Percentiles rank a stretch among this genome's conserved stretches.
Evolutionary conservation across 768 basidiomycete genomes (phyloP).

Genomic region (Xanthoconium stramineum): DNA sequence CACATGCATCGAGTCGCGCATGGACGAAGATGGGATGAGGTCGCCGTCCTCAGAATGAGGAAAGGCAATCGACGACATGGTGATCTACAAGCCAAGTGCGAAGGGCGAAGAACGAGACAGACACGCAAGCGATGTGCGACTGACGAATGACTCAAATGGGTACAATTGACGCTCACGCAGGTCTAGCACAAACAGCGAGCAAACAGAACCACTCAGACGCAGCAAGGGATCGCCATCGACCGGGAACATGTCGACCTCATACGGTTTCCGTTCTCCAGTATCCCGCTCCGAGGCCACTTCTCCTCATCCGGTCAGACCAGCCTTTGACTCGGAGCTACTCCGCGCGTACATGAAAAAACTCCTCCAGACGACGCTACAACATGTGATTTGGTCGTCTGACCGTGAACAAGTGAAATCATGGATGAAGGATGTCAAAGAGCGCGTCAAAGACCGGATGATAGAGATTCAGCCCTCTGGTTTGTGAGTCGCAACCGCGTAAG

Average conservation of each 20-base stretch:
- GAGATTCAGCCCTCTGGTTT: constrained; percentile 80
- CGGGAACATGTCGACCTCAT: constrained; percentile 23
- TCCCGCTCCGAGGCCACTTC: constrained; percentile 62
- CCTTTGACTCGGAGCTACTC: constrained; percentile 71
- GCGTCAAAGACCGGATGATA: constrained; percentile 83
- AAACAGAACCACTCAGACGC: constrained; percentile 21
- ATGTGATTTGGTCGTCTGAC: constrained; percentile 64
- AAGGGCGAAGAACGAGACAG: no score
- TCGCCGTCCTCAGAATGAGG: constrained; percentile 42
- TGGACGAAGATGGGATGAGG: constrained; percentile 37
- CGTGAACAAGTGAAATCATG: constrained; percentile 66
- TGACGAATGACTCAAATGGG: no score
- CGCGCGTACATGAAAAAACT: constrained; percentile 82
- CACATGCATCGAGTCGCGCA: constrained; percentile 38
- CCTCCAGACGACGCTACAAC: constrained; percentile 64
- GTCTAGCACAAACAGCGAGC: constrained; percentile 19
- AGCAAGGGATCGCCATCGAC: neutral
- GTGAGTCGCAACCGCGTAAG: constrained; percentile 45
- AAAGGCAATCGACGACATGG: constrained; percentile 70
- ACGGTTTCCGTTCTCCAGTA: constrained; percentile 56
- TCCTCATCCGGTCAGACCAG: constrained; percentile 40
- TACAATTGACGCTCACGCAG: no score
- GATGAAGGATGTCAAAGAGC: constrained; percentile 82
- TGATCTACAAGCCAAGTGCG: neutral
- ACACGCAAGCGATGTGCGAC: no score